Percentiles rank a stretch among this genome's conserved stretches.
Conservation (phyloP, 192 early-diverging fungal species). For the Phycomyces blakesleeanus region DNA sequence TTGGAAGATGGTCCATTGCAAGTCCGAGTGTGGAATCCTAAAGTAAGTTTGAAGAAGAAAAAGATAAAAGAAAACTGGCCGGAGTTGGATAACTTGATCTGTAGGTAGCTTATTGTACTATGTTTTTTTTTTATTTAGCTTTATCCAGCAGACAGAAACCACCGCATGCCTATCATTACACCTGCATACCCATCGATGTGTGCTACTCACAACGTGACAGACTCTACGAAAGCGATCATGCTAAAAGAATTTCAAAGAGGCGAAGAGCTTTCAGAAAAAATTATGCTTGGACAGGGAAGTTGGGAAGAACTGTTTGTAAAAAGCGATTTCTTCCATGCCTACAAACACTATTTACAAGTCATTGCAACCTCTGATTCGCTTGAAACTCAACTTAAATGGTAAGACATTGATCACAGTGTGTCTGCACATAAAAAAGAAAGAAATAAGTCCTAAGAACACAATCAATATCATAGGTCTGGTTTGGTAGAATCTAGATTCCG, state of each 20-base stretch:
- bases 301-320: conserved; percentile 90
- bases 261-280: conserved; percentile 66
- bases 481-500: conserved; percentile 90
- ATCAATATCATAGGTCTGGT: conserved; percentile 75
- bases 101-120: too few species aligned
- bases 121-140: conserved; percentile 32
- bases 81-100: too few species aligned
- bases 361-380: conserved; percentile 72
- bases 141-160: conserved; percentile 73
- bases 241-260: conserved; percentile 82
- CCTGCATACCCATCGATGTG: conserved; percentile 99
- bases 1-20: conserved; percentile 86
- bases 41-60: conserved; percentile 34
- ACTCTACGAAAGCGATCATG: conserved; percentile 81
- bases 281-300: conserved; percentile 66
- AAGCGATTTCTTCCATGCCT: conserved; percentile 80
- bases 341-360: conserved; percentile 88
- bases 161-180: conserved; percentile 97
- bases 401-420: not conserved
- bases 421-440: not conserved
- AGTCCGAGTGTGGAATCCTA: conserved; percentile 94
- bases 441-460: too few species aligned
- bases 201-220: conserved; percentile 93
- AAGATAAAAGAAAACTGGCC: too few species aligned
- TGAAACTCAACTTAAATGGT: conserved; percentile 76